phyloP scores from a whole-genome alignment of 139 green algal genomes.

The Desmodesmus armatus region DNA sequence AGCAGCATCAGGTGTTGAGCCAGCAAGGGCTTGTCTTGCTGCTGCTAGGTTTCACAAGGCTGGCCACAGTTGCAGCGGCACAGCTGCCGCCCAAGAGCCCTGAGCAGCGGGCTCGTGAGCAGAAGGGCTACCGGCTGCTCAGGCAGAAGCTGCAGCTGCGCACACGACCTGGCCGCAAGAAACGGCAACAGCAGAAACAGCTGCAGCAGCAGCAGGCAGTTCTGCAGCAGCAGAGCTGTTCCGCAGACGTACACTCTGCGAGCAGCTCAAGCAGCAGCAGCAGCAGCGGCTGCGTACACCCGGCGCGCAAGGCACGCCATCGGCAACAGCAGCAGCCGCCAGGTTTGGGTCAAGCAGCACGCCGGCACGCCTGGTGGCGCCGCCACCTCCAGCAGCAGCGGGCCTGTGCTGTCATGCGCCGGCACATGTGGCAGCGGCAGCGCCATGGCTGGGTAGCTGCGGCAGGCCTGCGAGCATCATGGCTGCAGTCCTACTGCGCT shows the following conservation, averaged over 20 bases:
- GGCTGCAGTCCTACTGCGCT: conserved; percentile 15
- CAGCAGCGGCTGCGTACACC: no score
- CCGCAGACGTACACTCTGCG: no score
- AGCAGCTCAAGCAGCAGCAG: not conserved
- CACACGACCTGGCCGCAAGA: not conserved
- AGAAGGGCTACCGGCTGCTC: not conserved
- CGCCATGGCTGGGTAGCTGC: not conserved
- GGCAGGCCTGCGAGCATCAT: not conserved
- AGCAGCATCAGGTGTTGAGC: not conserved
- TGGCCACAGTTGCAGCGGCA: not conserved
- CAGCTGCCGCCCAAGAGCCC: no score
- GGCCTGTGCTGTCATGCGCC: no score
- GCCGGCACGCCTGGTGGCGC: not conserved
- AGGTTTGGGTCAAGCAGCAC: no score
- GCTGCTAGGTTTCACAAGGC: not conserved
- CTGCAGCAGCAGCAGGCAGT: conserved; percentile 1
- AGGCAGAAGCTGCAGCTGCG: not conserved
- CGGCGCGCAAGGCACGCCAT: not conserved
- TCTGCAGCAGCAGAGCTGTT: no score
- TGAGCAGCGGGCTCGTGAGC: no score
- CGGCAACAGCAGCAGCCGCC: not conserved
- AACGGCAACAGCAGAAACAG: not conserved
- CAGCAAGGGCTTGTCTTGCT: conserved; percentile 24
- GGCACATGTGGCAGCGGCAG: not conserved
- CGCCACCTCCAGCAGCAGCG: not conserved